Conservation (phyloP, 2,329 filamentous ascomycete species). For the Leptographium flavum region DNA sequence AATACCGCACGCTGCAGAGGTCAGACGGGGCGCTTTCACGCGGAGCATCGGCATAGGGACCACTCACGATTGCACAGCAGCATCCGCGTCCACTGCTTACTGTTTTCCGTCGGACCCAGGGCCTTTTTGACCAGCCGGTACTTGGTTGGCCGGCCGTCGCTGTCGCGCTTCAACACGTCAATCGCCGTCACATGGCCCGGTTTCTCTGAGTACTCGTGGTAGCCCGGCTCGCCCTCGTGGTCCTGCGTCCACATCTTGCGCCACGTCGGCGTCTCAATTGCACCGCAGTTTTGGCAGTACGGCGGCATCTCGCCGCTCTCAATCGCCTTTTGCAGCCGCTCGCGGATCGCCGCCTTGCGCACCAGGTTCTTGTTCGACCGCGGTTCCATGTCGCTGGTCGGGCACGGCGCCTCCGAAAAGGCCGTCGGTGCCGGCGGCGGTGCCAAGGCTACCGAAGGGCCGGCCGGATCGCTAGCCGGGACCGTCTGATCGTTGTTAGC, state of each 20-base stretch:
- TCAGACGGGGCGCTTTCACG: not conserved
- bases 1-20: conserved; percentile 60
- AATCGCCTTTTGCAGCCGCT: conserved; percentile 48
- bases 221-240: conserved; percentile 52
- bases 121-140: conserved; percentile 72
- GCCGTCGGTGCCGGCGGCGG: conserved; percentile 15
- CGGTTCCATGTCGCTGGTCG: conserved; percentile 29
- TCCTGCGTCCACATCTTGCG: conserved; percentile 80
- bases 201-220: conserved; percentile 58
- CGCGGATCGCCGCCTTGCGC: conserved; percentile 47
- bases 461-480: conserved; percentile 34
- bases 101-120: conserved; percentile 46
- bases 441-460: conserved; percentile 15
- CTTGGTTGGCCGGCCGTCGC: conserved; percentile 44
- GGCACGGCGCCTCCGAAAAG: conserved; percentile 25
- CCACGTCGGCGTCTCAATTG: conserved; percentile 94
- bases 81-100: conserved; percentile 53
- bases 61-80: conserved; percentile 76
- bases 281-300: conserved; percentile 84
- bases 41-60: not conserved
- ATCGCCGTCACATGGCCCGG: conserved; percentile 63
- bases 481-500: conserved; percentile 1
- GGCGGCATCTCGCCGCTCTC: conserved; percentile 72
- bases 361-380: conserved; percentile 49
- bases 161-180: conserved; percentile 49